Evolutionary conservation across 352 stramenopile genomes (phyloP).

Genomic region (Pythium pectinolyticum): DNA sequence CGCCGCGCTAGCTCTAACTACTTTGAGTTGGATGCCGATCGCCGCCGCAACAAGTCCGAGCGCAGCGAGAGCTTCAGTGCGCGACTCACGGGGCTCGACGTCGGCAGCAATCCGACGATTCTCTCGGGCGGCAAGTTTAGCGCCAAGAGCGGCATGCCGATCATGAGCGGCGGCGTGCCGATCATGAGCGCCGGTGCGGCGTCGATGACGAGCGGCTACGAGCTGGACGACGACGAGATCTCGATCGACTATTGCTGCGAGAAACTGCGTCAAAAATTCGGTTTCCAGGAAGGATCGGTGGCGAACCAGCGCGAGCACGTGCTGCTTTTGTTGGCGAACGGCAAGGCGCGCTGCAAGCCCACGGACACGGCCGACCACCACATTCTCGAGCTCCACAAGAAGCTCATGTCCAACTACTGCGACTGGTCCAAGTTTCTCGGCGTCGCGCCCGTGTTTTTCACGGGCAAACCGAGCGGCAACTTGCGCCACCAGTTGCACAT

Average conservation of each 20-base stretch:
- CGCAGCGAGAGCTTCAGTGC: conserved; percentile 59
- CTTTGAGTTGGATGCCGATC: conserved; percentile 77
- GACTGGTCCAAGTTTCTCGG: conserved; percentile 77
- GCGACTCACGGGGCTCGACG: conserved; percentile 58
- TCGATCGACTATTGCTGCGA: conserved; percentile 84
- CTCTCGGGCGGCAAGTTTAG: conserved; percentile 25
- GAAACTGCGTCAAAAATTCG: conserved; percentile 76
- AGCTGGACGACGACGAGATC: conserved; percentile 65
- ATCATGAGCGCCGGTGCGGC: conserved; percentile 13
- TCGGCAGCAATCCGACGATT: conserved; percentile 30
- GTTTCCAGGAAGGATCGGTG: conserved; percentile 81
- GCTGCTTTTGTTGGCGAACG: conserved; percentile 77
- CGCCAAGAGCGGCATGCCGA: conserved; percentile 6
- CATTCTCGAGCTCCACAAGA: conserved; percentile 37
- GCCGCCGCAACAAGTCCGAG: conserved; percentile 71
- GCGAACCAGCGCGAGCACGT: conserved; percentile 86
- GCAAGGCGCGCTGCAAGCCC: conserved; percentile 51
- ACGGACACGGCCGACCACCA: conserved; percentile 56
- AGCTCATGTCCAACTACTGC: conserved; percentile 54
- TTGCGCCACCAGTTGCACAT: conserved; percentile 35
- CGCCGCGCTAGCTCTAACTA: conserved; percentile 80
- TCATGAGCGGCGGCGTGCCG: conserved; percentile 5
- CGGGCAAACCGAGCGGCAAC: conserved; percentile 12
- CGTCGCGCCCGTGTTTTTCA: conserved; percentile 74
- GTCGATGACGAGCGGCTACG: conserved; percentile 6